Percentiles rank a stretch among this genome's conserved stretches.
Conservation (phyloP, 768 basidiomycete genomes). For the Porphyrellus cyaneotinctus region DNA sequence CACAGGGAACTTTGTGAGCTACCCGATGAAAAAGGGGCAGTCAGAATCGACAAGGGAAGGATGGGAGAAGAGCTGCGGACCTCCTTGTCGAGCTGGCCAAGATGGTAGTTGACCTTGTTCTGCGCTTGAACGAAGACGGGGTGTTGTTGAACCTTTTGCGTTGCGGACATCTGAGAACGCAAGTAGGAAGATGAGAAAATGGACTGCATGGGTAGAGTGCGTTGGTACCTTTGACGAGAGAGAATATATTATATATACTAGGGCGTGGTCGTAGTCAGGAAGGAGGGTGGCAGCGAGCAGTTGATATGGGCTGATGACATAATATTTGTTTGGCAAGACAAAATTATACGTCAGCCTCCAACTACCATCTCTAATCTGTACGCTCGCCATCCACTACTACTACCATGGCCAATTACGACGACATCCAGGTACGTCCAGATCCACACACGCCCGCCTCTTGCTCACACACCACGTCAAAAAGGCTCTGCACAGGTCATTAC, state of each 20-base stretch:
- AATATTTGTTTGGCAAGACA: conserved; percentile 54
- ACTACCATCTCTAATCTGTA: background rate
- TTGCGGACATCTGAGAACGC: conserved; percentile 60
- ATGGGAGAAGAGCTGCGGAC: conserved; percentile 39
- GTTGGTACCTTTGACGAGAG: conserved; percentile 3
- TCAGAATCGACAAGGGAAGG: background rate
- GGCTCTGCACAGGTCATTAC: conserved; percentile 63
- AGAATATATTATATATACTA: conserved; percentile 12
- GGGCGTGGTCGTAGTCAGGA: conserved; percentile 17
- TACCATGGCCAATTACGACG: conserved; percentile 52
- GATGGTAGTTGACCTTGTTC: conserved; percentile 76
- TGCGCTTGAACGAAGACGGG: conserved; percentile 81
- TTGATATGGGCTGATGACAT: conserved; percentile 55
- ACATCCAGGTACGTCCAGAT: conserved; percentile 45
- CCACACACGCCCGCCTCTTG: background rate
- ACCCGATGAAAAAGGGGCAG: conserved; percentile 1
- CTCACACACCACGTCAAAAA: conserved; percentile 22
- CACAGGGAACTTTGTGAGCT: conserved; percentile 85
- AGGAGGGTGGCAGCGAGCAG: conserved; percentile 21
- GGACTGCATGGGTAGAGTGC: background rate
- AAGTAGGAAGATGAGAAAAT: background rate
- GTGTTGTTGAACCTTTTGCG: conserved; percentile 84
- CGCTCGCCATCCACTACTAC: background rate
- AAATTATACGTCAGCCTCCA: conserved; percentile 40
- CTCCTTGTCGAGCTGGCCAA: conserved; percentile 95